phyloP scores from a whole-genome alignment of 2,329 filamentous ascomycete genomes.

The Tricladium varicosporioides region DNA sequence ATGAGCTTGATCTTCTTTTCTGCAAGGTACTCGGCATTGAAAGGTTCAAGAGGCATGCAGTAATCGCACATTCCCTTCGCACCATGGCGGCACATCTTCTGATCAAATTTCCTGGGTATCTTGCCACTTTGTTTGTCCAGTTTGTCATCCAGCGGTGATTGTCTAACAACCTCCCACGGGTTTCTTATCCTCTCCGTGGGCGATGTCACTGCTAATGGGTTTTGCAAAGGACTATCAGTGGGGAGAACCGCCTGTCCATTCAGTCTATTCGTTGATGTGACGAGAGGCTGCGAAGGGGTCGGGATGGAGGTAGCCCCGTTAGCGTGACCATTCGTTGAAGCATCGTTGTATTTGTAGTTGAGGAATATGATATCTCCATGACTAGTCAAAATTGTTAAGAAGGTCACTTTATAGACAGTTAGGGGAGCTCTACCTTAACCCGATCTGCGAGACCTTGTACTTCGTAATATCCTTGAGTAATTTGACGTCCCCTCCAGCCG shows the following conservation, averaged over 20 bases:
- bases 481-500: slow-evolving; percentile 57
- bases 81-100: slow-evolving; percentile 91
- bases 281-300: slow-evolving; percentile 23
- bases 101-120: slow-evolving; percentile 71
- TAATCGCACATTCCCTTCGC: slow-evolving; percentile 99
- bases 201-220: slow-evolving; percentile 54
- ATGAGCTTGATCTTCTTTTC: slow-evolving; percentile 99
- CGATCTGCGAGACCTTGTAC: slow-evolving; percentile 57
- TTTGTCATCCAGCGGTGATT: slow-evolving; percentile 82
- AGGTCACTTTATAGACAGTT: not conserved
- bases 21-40: slow-evolving; percentile 79
- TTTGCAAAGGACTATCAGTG: slow-evolving; percentile 64
- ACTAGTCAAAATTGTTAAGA: slow-evolving; percentile 41
- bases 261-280: slow-evolving; percentile 61
- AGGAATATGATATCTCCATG: slow-evolving; percentile 93
- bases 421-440: slow-evolving; percentile 50
- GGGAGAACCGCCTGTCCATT: slow-evolving; percentile 73
- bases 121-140: slow-evolving; percentile 90
- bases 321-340: slow-evolving; percentile 39
- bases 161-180: slow-evolving; percentile 88
- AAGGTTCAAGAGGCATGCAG: slow-evolving; percentile 95
- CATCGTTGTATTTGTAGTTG: slow-evolving; percentile 66
- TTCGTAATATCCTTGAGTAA: slow-evolving; percentile 55
- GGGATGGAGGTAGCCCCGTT: slow-evolving; percentile 35
- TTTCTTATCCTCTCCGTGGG: slow-evolving; percentile 69